Evolutionary conservation across 305 asterid species (phyloP), one percentile per base, ranked within the genome.

Genomic region (Plantago lanceolata): DNA sequence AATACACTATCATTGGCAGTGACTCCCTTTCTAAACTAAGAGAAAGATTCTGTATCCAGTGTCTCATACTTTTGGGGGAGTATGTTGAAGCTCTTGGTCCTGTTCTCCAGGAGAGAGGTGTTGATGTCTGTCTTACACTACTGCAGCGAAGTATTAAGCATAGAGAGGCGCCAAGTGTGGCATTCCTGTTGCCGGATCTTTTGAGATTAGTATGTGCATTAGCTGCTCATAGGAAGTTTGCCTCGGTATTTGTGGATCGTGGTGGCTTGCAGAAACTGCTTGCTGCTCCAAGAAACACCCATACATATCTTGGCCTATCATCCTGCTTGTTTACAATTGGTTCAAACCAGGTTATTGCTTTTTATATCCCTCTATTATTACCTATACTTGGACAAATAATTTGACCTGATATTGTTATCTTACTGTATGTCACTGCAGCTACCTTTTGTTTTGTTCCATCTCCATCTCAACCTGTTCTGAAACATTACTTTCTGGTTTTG

Each of bases 21-120:
- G 73, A 82, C 68, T 73, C 94, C 57, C 93, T 94, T 61, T 89
- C 88, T 12, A 88, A 84, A 79, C 82, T 94, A 57, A 78, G 96
- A 71, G 99, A 94, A 73, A 94, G 89, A 71, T 88, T 85, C 64
- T 94, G 94, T 77, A 88, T 94, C 51, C 96, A 88, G 77, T 94
- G 99, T 76, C 97, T 94, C 72, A 85, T 77, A 50, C 72, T 80
- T 73, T 75, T 94, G 67, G 99, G 99, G 64, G 99, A 90, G 79
- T 94, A 94, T 74, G 96, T 94, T 71, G 99, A 94, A 78, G 99
- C 91, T 75, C 97, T 94, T 60, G 99, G 96, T 61, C 99, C 99
- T 65, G 96, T 94, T 57, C 88, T 94, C 61, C 96, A 87, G 70
- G 97, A 94, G 79, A 90, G 86, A 71, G 99, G 99, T 61, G 99